These are phyloP conservation scores for Calonectria leucothoes DNA, from an alignment of 2,329 filamentous ascomycete species.

Conservation along the genomic window DNA sequence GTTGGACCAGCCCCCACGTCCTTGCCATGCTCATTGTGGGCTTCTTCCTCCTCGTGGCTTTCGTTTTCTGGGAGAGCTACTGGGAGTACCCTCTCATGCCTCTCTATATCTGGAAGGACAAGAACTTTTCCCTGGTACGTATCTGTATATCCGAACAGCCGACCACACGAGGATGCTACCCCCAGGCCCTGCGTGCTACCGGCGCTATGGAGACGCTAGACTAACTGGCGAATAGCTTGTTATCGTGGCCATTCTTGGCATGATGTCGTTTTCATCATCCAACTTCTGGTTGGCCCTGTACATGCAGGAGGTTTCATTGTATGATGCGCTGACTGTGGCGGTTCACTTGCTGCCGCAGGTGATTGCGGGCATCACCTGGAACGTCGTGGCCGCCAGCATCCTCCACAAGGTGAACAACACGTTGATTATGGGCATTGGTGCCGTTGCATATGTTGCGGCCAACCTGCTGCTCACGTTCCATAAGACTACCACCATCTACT, in stretches of 20 bases:
- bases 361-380: slow-evolving; percentile 71
- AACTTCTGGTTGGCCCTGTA: slow-evolving; percentile 74
- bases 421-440: slow-evolving; percentile 63
- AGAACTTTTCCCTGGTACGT: slow-evolving; percentile 71
- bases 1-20: slow-evolving; percentile 72
- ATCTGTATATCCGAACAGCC: neutral
- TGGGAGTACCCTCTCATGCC: slow-evolving; percentile 63
- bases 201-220: neutral
- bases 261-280: slow-evolving; percentile 70
- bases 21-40: slow-evolving; percentile 72
- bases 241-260: slow-evolving; percentile 67
- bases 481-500: slow-evolving; percentile 66
- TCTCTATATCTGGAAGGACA: slow-evolving; percentile 68
- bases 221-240: slow-evolving; percentile 58
- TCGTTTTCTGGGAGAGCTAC: slow-evolving; percentile 72
- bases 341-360: slow-evolving; percentile 75
- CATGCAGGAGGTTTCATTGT: slow-evolving; percentile 67
- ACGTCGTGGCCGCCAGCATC: slow-evolving; percentile 70
- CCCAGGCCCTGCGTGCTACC: neutral
- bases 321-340: slow-evolving; percentile 68
- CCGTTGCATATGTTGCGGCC: slow-evolving; percentile 52
- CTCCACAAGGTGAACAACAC: slow-evolving; percentile 74
- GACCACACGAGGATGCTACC: neutral
- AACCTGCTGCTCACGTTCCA: slow-evolving; percentile 68
- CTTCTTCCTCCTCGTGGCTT: slow-evolving; percentile 63